Percentiles rank a stretch among this genome's conserved stretches.
These are phyloP conservation scores for Hippophae tibetana DNA, from an alignment of 306 rosid genomes.

Conservation along the genomic window DNA sequence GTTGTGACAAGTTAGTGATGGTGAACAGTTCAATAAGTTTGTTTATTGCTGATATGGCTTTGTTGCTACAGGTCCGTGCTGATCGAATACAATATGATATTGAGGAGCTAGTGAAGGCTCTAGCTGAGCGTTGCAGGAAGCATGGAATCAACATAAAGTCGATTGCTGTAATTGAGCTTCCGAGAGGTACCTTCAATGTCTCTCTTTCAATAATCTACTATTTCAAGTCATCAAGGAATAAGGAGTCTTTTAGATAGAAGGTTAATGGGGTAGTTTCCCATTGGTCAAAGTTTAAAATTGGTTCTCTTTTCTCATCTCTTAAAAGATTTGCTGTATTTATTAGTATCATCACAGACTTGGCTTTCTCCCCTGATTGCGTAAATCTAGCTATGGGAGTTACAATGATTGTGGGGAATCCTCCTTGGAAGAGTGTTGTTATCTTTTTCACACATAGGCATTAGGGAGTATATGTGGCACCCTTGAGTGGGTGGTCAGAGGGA, in stretches of 20 bases:
- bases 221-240: not conserved
- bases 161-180: conserved; percentile 63
- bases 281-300: too few species aligned
- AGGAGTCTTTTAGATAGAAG: not conserved
- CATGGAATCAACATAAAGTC: conserved; percentile 69
- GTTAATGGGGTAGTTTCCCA: not conserved
- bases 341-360: too few species aligned
- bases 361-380: too few species aligned
- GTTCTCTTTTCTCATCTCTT: too few species aligned
- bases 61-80: conserved; percentile 69
- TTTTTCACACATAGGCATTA: too few species aligned
- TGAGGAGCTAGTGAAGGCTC: conserved; percentile 64
- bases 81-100: conserved; percentile 87
- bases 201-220: not conserved
- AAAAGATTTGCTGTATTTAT: too few species aligned
- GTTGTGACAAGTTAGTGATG: conserved; percentile 6
- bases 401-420: too few species aligned
- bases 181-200: conserved; percentile 42
- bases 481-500: too few species aligned
- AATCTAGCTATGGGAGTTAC: too few species aligned
- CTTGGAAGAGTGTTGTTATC: too few species aligned
- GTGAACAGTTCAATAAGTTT: conserved; percentile 8
- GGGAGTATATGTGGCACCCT: too few species aligned
- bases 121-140: conserved; percentile 83
- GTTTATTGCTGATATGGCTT: conserved; percentile 26